Evolutionary conservation across 108 stramenopile species (phyloP).

Genomic region (Craspedostauros australis): DNA sequence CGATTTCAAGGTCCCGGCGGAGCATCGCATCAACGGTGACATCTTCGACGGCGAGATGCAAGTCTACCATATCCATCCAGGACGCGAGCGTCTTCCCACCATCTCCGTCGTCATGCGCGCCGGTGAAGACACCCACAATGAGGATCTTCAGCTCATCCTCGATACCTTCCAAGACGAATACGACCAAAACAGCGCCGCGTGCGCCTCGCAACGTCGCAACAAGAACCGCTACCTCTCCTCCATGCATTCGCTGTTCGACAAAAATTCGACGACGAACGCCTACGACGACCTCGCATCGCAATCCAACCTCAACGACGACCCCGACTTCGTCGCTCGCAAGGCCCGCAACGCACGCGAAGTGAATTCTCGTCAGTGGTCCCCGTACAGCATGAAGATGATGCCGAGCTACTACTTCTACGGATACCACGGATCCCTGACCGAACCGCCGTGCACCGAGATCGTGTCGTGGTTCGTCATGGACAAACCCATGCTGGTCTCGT

Average conservation of each 20-base stretch:
- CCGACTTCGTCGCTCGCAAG: slow-evolving; percentile 1
- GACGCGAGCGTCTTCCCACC: slow-evolving; percentile 24
- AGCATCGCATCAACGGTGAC: slow-evolving; percentile 65
- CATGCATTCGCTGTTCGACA: not conserved
- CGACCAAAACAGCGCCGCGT: slow-evolving; percentile 27
- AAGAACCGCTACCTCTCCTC: not conserved
- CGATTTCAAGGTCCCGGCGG: slow-evolving; percentile 81
- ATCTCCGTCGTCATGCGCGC: slow-evolving; percentile 27
- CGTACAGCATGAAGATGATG: slow-evolving; percentile 49
- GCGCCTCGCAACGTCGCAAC: slow-evolving; percentile 6
- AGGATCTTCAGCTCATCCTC: slow-evolving; percentile 29
- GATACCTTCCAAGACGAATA: slow-evolving; percentile 54
- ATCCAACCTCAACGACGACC: slow-evolving; percentile 13
- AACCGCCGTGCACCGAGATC: slow-evolving; percentile 76
- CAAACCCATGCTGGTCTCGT: slow-evolving; percentile 48
- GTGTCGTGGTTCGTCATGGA: slow-evolving; percentile 78
- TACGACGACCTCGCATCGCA: slow-evolving; percentile 5
- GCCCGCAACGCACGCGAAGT: slow-evolving; percentile 10
- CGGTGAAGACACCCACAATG: slow-evolving; percentile 25
- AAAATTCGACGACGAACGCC: not conserved
- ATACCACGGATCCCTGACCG: slow-evolving; percentile 75
- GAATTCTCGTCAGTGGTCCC: slow-evolving; percentile 36
- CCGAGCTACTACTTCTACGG: slow-evolving; percentile 63
- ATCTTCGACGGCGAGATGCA: slow-evolving; percentile 79
- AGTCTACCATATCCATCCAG: slow-evolving; percentile 54